phyloP scores from a whole-genome alignment of 352 stramenopile species.

The Detonula confervacea region DNA sequence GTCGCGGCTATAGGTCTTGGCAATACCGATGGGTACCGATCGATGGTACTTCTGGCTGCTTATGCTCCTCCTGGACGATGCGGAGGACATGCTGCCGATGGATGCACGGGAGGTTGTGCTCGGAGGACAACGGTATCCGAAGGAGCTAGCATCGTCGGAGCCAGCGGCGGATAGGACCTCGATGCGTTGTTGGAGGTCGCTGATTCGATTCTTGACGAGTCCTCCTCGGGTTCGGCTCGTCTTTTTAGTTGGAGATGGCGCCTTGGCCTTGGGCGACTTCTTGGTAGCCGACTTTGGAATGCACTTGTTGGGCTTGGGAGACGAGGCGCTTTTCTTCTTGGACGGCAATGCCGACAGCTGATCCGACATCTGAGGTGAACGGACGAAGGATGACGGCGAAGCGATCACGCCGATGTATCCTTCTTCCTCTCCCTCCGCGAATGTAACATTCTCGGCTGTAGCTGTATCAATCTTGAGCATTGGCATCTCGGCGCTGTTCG shows the following conservation, averaged over 20 bases:
- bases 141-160: slow-evolving; percentile 9
- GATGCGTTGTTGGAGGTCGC: slow-evolving; percentile 12
- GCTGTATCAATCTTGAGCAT: no score
- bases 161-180: neutral
- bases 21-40: slow-evolving; percentile 12
- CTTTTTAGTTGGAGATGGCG: neutral
- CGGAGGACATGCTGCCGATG: neutral
- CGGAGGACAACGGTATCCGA: neutral
- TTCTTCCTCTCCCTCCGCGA: no score
- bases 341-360: no score
- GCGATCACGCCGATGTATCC: no score
- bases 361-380: no score
- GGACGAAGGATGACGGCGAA: no score
- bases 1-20: slow-evolving; percentile 13
- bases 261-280: neutral
- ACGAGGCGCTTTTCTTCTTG: no score
- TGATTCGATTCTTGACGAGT: slow-evolving; percentile 12
- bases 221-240: neutral
- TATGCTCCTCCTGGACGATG: neutral
- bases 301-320: no score
- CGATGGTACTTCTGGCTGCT: neutral
- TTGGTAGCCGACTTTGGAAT: neutral
- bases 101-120: no score
- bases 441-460: no score
- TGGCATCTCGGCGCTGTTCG: no score